Base-by-base conservation (phyloP, 345 rosid genomes). In the Populus deltoides region DNA sequence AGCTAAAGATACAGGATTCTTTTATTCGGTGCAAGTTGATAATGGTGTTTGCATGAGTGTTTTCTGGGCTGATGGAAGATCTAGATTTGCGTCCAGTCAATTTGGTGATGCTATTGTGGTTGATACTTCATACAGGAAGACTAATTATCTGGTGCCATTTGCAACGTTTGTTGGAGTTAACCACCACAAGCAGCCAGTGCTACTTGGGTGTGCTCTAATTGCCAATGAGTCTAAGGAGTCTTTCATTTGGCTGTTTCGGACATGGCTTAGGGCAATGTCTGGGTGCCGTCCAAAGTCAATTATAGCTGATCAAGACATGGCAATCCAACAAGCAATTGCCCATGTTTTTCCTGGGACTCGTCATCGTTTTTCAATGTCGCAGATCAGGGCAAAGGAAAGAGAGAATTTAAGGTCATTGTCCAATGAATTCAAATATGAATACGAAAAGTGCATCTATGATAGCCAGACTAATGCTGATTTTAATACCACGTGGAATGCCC, bases 31-130 rank as follows among this genome's bases (percentile, higher is more conserved):
- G 0, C 91, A 94, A 70, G 75, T 93, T 68, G 88, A 84, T 53
- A 75, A 72, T 43, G 95, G 97, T 55, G 84, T 84, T 72, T 90
- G 95, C 77, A 85, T 83, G 90, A 90, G 89, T 84, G 43, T 92
- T 51, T 94, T 94, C 79, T 93, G 97, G 99, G 98, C 92, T 0
- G 99, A 94, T 80, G 90, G 99, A 49, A 88, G 96, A 89, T 90
- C 91, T 55, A 90, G 99, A 85, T 93, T 89, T 77, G 88, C 94
- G 17, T 88, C 97, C 79, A 92, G 95, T 83, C 98, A 93, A 72
- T 94, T 93, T 57, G 94, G 98, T 33, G 98, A 94, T 87, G 83
- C 83, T 1, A 41, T 94, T 74, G 83, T 90, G 35, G 83, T 93
- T 8, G 94, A 94, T 83, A 90, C 98, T 78, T 93, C 97, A 2